Evolutionary conservation across 805 yeast genomes (phyloP), one percentile per base, ranked within the genome.

Genomic region (Nakazawaea laoshanensis): DNA sequence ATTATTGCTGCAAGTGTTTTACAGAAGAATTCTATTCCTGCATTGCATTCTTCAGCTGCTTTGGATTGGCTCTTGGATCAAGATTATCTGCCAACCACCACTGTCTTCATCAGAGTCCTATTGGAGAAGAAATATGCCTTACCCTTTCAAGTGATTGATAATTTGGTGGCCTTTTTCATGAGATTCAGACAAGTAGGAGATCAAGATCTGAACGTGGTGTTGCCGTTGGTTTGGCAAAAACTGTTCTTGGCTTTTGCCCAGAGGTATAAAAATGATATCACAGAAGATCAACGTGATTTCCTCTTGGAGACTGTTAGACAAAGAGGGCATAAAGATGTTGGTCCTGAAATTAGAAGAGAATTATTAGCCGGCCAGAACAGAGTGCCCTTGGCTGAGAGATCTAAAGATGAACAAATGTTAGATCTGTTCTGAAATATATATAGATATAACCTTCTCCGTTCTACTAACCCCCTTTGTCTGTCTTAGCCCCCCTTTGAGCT

Each of bases 211-310:
- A 49, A 64, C n/a, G 76, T 80, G 17, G 71, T 70, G 31, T 67
- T 92, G 51, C 97, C 98, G 6, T 83, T 92, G 12, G 89, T 89
- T 23, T 92, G 98, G 97, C 97, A 94, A 55, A 94, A 89, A 55
- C 89, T 96, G 2, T 82, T 92, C 51, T 66, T 92, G 37, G 80
- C 92, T 2, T 92, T 92, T 63, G 95, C 96, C 22, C 96, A 88
- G 61, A 71, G 96, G 43, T 92, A 92, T 55, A 92, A 89, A 57
- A 89, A 92, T 52, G 98, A 92, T 65, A 85, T 92, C 38, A 92
- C 98, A n/a, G 95, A 86, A 47, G 99, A 92, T 53, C 99, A 92
- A 65, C 73, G 96, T 53, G 98, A 92, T 48, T 86, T 89, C 57
- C 63, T 92, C 40, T 61, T 92, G 52, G 96, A 89, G 47, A 88